These are phyloP conservation scores for Aspergillus intermedius DNA, from an alignment of 2,329 filamentous ascomycete species.

Conservation along the genomic window DNA sequence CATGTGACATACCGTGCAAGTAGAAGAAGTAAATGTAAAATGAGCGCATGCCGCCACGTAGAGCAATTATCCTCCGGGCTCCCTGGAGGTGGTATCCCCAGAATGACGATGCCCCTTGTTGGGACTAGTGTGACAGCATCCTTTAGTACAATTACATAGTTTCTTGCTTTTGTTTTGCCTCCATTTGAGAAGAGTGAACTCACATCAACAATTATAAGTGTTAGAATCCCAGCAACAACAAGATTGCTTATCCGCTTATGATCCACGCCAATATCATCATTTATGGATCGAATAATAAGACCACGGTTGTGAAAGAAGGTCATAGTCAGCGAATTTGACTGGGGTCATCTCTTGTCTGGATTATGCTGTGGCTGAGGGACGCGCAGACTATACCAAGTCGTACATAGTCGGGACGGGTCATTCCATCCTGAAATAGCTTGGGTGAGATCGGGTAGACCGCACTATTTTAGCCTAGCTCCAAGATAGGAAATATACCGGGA, in stretches of 20 bases:
- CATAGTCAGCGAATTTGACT: slow-evolving; percentile 13
- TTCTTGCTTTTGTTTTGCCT: neutral
- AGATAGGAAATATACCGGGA: slow-evolving; percentile 16
- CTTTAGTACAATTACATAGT: neutral
- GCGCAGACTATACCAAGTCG: slow-evolving; percentile 26
- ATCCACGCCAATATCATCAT: slow-evolving; percentile 16
- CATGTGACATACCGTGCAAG: slow-evolving; percentile 21
- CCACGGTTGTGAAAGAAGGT: slow-evolving; percentile 27
- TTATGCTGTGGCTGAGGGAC: slow-evolving; percentile 29
- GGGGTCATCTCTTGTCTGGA: slow-evolving; percentile 13
- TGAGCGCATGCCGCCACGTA: slow-evolving; percentile 27
- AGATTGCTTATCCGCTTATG: slow-evolving; percentile 17
- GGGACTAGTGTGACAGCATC: slow-evolving; percentile 14
- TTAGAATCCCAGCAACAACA: slow-evolving; percentile 27
- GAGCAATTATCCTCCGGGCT: slow-evolving; percentile 22
- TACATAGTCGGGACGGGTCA: slow-evolving; percentile 21
- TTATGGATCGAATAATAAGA: slow-evolving; percentile 25
- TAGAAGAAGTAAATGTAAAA: slow-evolving; percentile 20
- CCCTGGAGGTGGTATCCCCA: slow-evolving; percentile 35
- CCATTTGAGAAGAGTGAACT: slow-evolving; percentile 5
- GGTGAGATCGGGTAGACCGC: slow-evolving; percentile 21
- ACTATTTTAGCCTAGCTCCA: slow-evolving; percentile 19
- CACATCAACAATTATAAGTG: slow-evolving; percentile 28
- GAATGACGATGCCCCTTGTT: slow-evolving; percentile 23
- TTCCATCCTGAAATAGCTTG: slow-evolving; percentile 10